A percentile compares a stretch with the other conserved stretches of the same genome.
Evolutionary conservation across 2,329 filamentous ascomycete species (phyloP).

Genomic region (Xylaria sp.): DNA sequence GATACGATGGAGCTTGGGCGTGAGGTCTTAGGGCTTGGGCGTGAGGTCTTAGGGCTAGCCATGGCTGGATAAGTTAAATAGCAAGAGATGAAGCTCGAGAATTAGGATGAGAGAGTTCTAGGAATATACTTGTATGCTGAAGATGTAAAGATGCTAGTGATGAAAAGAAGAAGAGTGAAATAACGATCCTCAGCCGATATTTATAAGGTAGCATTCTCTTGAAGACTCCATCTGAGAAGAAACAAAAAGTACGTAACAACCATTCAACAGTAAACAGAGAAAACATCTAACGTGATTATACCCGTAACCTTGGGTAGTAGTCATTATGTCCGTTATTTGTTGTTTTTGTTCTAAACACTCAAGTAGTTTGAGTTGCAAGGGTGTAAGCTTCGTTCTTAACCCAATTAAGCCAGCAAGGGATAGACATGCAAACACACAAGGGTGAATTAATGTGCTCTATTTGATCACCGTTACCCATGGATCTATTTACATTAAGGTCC

Average conservation of each 20-base stretch:
- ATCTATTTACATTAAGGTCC: too few relatives aligned
- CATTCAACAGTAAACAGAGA: background rate
- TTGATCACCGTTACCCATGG: too few relatives aligned
- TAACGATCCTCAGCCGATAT: background rate
- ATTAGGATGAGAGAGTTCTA: background rate
- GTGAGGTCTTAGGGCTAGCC: background rate
- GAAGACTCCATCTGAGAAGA: background rate
- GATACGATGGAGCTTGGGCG: slow-evolving; percentile 21
- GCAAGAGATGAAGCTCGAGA: background rate
- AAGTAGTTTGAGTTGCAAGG: too few relatives aligned
- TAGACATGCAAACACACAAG: too few relatives aligned
- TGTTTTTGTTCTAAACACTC: too few relatives aligned
- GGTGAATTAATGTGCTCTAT: too few relatives aligned
- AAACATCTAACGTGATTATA: background rate
- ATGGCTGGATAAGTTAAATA: background rate
- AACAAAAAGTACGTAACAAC: background rate
- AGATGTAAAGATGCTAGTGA: background rate
- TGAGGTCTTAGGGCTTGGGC: background rate
- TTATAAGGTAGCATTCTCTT: background rate
- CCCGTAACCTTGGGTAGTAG: background rate
- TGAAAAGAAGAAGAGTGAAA: background rate
- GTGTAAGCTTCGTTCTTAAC: too few relatives aligned
- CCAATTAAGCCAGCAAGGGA: too few relatives aligned
- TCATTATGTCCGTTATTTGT: too few relatives aligned
- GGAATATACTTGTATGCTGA: background rate